These are phyloP conservation scores for Aaosphaeria arxii DNA, from an alignment of 2,329 filamentous ascomycete species.

Conservation along the genomic window DNA sequence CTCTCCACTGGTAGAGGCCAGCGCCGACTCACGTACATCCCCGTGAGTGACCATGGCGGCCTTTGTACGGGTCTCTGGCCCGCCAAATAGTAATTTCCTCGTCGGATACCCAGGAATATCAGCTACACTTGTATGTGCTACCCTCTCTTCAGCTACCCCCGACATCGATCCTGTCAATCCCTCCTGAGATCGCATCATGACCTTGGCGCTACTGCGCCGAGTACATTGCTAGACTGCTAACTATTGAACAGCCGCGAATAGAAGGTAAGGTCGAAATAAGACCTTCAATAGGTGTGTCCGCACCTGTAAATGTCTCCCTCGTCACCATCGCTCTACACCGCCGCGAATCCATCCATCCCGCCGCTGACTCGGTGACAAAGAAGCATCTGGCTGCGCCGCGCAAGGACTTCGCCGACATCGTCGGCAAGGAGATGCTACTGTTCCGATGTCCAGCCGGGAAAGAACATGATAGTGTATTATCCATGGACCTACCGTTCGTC, in stretches of 20 bases:
- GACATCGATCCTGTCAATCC: not conserved
- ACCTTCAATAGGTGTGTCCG: constrained; percentile 78
- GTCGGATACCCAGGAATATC: constrained; percentile 98
- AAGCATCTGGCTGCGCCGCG: constrained; percentile 86
- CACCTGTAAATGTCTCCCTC: constrained; percentile 85
- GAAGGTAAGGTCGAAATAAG: constrained; percentile 97
- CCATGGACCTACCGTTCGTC: constrained; percentile 96
- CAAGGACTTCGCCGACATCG: constrained; percentile 86
- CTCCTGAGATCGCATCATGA: not conserved
- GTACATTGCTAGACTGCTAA: no score
- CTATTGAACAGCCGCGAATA: constrained; percentile 71
- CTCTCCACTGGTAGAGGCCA: constrained; percentile 26
- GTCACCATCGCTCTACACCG: constrained; percentile 92
- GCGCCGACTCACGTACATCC: constrained; percentile 26
- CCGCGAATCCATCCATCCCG: constrained; percentile 93
- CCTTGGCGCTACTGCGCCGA: not conserved
- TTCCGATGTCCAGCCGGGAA: constrained; percentile 82
- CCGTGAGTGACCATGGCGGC: constrained; percentile 52
- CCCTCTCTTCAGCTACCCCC: not conserved
- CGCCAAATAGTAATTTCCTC: constrained; percentile 93
- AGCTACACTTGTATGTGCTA: constrained; percentile 78
- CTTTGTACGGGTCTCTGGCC: constrained; percentile 93
- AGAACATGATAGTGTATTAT: constrained; percentile 83
- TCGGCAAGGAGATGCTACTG: constrained; percentile 91
- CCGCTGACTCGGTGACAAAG: constrained; percentile 90